Conservation (phyloP, 177 flowering plant species). For the Vitis hybrid region DNA sequence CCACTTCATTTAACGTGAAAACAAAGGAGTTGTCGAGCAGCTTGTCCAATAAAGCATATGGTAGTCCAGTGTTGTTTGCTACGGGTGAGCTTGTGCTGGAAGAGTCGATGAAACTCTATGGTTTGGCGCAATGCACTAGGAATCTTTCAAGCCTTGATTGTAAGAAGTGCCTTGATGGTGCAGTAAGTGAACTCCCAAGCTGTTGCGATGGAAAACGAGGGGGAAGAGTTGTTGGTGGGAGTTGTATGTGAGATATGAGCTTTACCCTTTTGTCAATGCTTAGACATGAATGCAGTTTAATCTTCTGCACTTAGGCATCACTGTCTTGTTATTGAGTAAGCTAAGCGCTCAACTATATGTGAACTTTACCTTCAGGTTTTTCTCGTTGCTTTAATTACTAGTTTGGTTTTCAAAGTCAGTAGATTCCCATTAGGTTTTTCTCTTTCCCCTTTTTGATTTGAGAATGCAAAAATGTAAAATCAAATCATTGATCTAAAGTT, state of each 20-base stretch:
- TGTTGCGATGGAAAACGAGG: slow-evolving; percentile 37
- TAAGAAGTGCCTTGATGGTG: slow-evolving; percentile 28
- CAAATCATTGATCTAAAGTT: too few relatives aligned
- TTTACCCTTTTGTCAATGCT: slow-evolving; percentile 21
- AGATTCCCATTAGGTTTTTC: too few relatives aligned
- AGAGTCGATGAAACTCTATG: slow-evolving; percentile 24
- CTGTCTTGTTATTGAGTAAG: too few relatives aligned
- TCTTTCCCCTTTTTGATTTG: too few relatives aligned
- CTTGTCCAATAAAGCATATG: slow-evolving; percentile 21
- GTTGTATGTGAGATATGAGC: slow-evolving; percentile 38
- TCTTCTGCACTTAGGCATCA: too few relatives aligned
- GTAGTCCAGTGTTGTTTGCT: slow-evolving; percentile 18
- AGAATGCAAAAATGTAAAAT: too few relatives aligned
- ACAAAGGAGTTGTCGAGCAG: slow-evolving; percentile 17
- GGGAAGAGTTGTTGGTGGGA: slow-evolving; percentile 32
- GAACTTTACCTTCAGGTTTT: too few relatives aligned
- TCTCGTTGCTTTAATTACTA: too few relatives aligned
- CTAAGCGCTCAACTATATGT: too few relatives aligned
- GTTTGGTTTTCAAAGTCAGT: too few relatives aligned
- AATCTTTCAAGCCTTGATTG: slow-evolving; percentile 26
- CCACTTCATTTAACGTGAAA: slow-evolving; percentile 15
- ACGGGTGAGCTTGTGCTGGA: slow-evolving; percentile 16
- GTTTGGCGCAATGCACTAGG: slow-evolving; percentile 46
- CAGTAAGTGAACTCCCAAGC: slow-evolving; percentile 21
- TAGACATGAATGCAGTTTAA: neutral